Evolutionary conservation across 768 basidiomycete genomes (phyloP), one percentile per base, ranked within the genome.

Genomic region (Tricholoma matsutake): DNA sequence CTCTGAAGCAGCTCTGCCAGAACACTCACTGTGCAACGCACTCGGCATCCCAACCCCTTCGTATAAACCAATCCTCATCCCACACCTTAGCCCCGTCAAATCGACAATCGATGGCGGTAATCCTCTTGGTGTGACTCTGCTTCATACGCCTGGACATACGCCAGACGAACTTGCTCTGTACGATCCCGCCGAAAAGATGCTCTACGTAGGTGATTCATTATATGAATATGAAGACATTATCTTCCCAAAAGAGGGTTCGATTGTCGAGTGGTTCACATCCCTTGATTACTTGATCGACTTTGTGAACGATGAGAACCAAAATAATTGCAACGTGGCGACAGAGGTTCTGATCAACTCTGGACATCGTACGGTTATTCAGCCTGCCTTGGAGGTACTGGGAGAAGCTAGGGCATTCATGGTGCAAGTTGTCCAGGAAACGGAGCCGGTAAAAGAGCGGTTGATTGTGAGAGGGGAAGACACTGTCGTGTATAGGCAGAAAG

Each of bases 101-200:
- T 31, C 51, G 29, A 31, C 6, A 8, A 32, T 53, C 29, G n/a
- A 32, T 7, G 16, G 51, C 29, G 22, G 47, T 13, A 63, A 64
- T 18, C 41, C 47, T 43, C 47, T 56, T 0, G 78, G 76, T 1
- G 63, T 86, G 25, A 74, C 62, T 2, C 71, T 84, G 58, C 72
- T 85, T 58, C 84, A 86, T 61, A 84, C 83, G 0, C 83, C 84
- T 0, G 83, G 84, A 28, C 85, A 86, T 60, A 85, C 81, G 0
- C 84, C 84, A 2, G 85, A 86, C 70, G 79, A 83, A 64, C 68
- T 84, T n/a, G 83, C 82, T 0, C 63, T 84, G 3, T 86, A 82
- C 72, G 81, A 85, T 58, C 71, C 68, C 11, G 67, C 62, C 6
- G 84, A 85, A 56, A 71, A 69, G 62, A 81, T 84, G 82, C 71